A percentile compares a stretch with the other conserved stretches of the same genome.
phyloP scores from a whole-genome alignment of 768 basidiomycete species.

The Daedaleopsis nitida region DNA sequence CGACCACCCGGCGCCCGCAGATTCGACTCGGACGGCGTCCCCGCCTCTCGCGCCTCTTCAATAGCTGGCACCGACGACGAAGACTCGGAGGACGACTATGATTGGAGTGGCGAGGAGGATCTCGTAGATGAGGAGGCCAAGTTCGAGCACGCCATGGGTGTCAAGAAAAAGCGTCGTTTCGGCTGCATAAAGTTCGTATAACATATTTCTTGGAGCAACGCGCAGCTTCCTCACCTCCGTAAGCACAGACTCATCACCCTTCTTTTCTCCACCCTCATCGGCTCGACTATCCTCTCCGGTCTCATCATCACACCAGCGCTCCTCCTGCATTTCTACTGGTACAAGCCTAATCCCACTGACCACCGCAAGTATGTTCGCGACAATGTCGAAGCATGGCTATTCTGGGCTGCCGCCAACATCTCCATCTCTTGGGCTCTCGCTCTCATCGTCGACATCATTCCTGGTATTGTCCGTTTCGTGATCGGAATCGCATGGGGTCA shows the following conservation, averaged over 20 bases:
- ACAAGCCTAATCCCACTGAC: slow-evolving; percentile 55
- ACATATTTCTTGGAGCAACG: background rate
- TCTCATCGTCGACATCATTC: slow-evolving; percentile 68
- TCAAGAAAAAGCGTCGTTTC: slow-evolving; percentile 44
- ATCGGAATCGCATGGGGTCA: slow-evolving; percentile 73
- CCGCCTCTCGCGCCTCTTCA: slow-evolving; percentile 43
- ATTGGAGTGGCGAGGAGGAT: slow-evolving; percentile 82
- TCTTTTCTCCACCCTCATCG: slow-evolving; percentile 73
- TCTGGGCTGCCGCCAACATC: slow-evolving; percentile 80
- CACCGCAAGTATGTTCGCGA: slow-evolving; percentile 61
- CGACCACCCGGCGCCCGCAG: slow-evolving; percentile 24
- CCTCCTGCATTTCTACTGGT: slow-evolving; percentile 71
- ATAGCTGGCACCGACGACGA: slow-evolving; percentile 58
- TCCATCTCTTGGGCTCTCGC: slow-evolving; percentile 81
- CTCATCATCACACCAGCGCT: slow-evolving; percentile 64
- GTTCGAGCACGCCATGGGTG: slow-evolving; percentile 62
- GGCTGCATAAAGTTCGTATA: slow-evolving; percentile 52
- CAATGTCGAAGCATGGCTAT: slow-evolving; percentile 77
- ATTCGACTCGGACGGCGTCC: slow-evolving; percentile 15
- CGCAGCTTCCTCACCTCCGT: slow-evolving; percentile 1
- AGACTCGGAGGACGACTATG: slow-evolving; percentile 61
- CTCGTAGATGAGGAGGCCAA: slow-evolving; percentile 69
- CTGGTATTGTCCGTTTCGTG: slow-evolving; percentile 50
- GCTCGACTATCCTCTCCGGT: slow-evolving; percentile 65
- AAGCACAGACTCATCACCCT: slow-evolving; percentile 54